Evolutionary conservation across 2,329 filamentous ascomycete species (phyloP).

Genomic region (Venturia pyrina): DNA sequence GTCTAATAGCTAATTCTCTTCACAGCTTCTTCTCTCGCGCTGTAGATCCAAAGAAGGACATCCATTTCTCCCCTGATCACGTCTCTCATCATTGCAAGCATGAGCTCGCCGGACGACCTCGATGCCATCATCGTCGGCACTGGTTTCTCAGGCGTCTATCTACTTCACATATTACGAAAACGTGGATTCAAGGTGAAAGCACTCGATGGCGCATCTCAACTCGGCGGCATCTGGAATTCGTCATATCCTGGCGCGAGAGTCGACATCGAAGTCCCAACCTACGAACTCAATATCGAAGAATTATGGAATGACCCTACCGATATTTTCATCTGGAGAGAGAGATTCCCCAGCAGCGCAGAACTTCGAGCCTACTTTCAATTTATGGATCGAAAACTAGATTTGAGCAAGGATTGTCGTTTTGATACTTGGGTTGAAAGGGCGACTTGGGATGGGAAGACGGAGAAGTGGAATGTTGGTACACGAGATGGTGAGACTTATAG

Average conservation of each 20-base stretch:
- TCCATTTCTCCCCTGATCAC: no score
- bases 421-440: conserved; percentile 33
- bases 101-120: neutral
- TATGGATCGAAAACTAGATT: neutral
- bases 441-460: conserved; percentile 36
- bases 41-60: no score
- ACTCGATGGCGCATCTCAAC: conserved; percentile 29
- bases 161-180: conserved; percentile 5
- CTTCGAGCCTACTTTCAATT: neutral
- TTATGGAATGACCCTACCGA: conserved; percentile 27
- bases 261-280: conserved; percentile 37
- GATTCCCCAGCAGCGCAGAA: neutral
- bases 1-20: neutral
- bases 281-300: conserved; percentile 38
- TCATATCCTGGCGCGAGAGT: conserved; percentile 36
- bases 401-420: conserved; percentile 23
- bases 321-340: neutral
- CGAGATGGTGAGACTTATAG: conserved; percentile 14
- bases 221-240: conserved; percentile 37
- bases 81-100: neutral
- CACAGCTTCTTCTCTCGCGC: neutral
- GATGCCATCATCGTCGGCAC: conserved; percentile 7
- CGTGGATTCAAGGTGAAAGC: conserved; percentile 17
- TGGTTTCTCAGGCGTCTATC: conserved; percentile 2
- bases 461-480: conserved; percentile 23